Conservation (phyloP, 768 basidiomycete species). For the Lanmaoa rubissima region DNA sequence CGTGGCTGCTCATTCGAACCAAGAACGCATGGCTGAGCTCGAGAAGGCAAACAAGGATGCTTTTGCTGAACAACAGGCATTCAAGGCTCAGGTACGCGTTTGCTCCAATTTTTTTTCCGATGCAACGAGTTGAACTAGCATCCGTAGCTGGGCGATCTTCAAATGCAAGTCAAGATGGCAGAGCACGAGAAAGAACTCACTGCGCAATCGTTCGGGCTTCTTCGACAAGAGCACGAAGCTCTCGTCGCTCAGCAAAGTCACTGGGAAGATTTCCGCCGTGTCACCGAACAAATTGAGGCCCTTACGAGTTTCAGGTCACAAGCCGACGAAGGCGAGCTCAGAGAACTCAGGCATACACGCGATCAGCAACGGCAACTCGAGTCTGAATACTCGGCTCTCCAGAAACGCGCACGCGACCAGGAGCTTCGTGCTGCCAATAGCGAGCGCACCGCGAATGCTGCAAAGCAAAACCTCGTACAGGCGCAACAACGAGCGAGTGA, state of each 20-base stretch:
- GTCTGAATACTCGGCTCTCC: slow-evolving; percentile 60
- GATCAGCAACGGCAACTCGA: slow-evolving; percentile 61
- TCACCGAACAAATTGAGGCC: slow-evolving; percentile 69
- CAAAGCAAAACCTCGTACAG: slow-evolving; percentile 63
- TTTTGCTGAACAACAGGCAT: slow-evolving; percentile 49
- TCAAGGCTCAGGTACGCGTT: slow-evolving; percentile 58
- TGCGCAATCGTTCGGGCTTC: slow-evolving; percentile 44
- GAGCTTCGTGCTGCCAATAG: slow-evolving; percentile 59
- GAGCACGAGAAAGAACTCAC: slow-evolving; percentile 64
- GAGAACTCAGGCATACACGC: slow-evolving; percentile 64
- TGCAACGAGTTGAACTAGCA: not conserved
- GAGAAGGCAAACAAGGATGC: slow-evolving; percentile 61
- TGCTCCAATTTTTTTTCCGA: not conserved
- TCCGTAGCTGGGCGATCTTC: slow-evolving; percentile 56
- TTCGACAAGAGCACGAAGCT: slow-evolving; percentile 62
- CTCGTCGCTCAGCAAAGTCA: slow-evolving; percentile 63
- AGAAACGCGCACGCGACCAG: slow-evolving; percentile 71
- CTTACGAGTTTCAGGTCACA: slow-evolving; percentile 61
- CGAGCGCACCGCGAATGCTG: slow-evolving; percentile 56
- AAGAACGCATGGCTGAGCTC: slow-evolving; percentile 58
- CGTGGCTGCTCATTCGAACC: slow-evolving; percentile 56
- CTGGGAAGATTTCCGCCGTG: slow-evolving; percentile 73
- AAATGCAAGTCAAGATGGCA: slow-evolving; percentile 54
- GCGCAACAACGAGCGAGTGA: slow-evolving; percentile 78
- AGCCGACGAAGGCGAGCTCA: slow-evolving; percentile 67